Base-by-base conservation (phyloP, 805 yeast species). In the Yueomyces sp. region DNA sequence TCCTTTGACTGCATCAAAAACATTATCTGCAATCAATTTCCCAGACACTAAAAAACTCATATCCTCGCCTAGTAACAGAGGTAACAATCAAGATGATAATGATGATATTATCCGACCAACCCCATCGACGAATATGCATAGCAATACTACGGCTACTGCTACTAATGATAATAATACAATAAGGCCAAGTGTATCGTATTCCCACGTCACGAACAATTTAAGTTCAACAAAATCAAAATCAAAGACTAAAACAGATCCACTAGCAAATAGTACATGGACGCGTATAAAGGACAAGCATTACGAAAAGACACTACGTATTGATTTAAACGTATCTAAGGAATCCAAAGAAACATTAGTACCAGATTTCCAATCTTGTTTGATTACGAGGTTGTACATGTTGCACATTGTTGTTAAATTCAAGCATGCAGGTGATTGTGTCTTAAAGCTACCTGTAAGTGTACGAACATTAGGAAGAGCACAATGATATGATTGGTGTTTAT, bases 301-400 rank as follows among this genome's bases (percentile, higher is more conserved):
- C 27, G 42, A 41, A 26, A 37, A 32, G 26, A 31, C 38, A 11
- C 7, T 46, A 11, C 41, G 40, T 36, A 40, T 53, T 2, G 48
- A 53, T 40, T 19, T 56, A 12, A 45, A 45, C 28, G 49, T 40
- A 26, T 42, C 39, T 29, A 53, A 54, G 39, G 66, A 68, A 63
- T 45, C 50, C 1, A 62, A 63, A 43, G 58, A 68, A n/a, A 67
- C 66, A 3, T 56, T 72, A 39, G 52, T 68, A n/a, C 77, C 77
- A 3, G 60, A 66, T 37, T 72, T 69, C 49, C 74, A 70, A 44
- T 64, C 61, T 43, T 72, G 77, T 52, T 57, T 72, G 44, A 65
- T 70, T 19, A 73, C 74, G 2, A 55, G 76, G 43, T 50, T 68
- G 2, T 71, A 72, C 49, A 64, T 70, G 44, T 54, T 72, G 42